Base-by-base conservation (phyloP, 2,329 filamentous ascomycete genomes). In the Diaporthe australafricana region DNA sequence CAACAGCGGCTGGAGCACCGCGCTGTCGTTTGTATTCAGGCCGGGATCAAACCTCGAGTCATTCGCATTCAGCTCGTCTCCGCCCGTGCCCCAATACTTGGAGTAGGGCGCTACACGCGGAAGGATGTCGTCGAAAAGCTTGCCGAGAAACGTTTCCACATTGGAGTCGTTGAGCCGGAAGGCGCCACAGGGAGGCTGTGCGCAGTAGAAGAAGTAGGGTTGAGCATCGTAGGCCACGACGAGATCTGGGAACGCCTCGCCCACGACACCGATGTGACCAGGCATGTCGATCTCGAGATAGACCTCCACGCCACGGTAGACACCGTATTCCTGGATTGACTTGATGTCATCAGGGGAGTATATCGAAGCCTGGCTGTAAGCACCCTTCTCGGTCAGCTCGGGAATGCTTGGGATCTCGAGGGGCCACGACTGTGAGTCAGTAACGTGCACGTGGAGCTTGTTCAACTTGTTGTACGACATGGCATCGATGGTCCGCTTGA, bases 391-490 rank as follows among this genome's bases (percentile, higher is more conserved):
- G 3, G 94, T 87, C 2, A 97, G 85, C 72, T 92, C 88, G 4
- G 94, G 93, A 74, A 97, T 82, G 2, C 92, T 82, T 1, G 93
- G 93, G 63, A 97, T 91, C 75, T 94, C 93, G 30, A 97, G 85
- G 0, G 94, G 94, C 92, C 94, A 97, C 5, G 93, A 93, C 81
- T 97, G 94, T 20, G 92, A 91, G 81, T 97, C 94, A 5, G 93
- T 96, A 71, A 92, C 87, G 83, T 97, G 94, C 68, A 96, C 84
- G 81, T 96, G 94, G 70, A 97, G 86, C 7, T 91, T 87, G 82
- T 96, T 96, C 85, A 96, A 88, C 84, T 97, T 96, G 84, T 91
- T 94, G 88, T 90, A 94, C 1, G 92, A 85, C 75, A 93, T 82
- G 50, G 90, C 92, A 78, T 97, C 93, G 75, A 98, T 93, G 68